Evolutionary conservation across 306 rosid genomes (phyloP).

Genomic region (Fragaria ananassa): DNA sequence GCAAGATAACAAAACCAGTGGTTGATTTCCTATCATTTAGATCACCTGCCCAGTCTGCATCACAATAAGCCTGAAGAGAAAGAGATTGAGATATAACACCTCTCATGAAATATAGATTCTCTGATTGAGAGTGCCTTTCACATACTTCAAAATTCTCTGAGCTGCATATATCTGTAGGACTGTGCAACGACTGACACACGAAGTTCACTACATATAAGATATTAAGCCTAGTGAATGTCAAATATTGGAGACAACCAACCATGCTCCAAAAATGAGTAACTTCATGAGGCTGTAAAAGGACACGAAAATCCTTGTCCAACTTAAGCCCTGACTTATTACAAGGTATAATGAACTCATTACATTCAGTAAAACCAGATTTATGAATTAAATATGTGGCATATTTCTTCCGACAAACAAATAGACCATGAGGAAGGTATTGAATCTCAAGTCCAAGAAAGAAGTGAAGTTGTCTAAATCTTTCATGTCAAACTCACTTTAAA

Average conservation of each 20-base stretch:
- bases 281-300: neutral
- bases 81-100: neutral
- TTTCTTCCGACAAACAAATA: neutral
- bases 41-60: neutral
- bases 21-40: neutral
- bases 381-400: neutral
- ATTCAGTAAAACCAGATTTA: neutral
- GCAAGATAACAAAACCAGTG: neutral
- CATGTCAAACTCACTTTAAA: neutral
- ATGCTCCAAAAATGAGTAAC: accelerated
- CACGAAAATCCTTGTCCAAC: accelerated
- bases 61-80: neutral
- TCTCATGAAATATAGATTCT: no score
- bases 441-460: neutral
- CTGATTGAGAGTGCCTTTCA: neutral
- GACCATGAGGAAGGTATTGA: accelerated
- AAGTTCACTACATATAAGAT: neutral
- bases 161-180: neutral
- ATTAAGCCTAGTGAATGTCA: neutral
- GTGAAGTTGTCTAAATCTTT: neutral
- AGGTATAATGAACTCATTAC: neutral
- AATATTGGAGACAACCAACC: neutral
- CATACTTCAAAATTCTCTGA: neutral
- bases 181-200: neutral
- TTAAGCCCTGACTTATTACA: neutral